These are phyloP conservation scores for Desmodesmus armatus DNA, from an alignment of 139 green algal species.

Conservation along the genomic window DNA sequence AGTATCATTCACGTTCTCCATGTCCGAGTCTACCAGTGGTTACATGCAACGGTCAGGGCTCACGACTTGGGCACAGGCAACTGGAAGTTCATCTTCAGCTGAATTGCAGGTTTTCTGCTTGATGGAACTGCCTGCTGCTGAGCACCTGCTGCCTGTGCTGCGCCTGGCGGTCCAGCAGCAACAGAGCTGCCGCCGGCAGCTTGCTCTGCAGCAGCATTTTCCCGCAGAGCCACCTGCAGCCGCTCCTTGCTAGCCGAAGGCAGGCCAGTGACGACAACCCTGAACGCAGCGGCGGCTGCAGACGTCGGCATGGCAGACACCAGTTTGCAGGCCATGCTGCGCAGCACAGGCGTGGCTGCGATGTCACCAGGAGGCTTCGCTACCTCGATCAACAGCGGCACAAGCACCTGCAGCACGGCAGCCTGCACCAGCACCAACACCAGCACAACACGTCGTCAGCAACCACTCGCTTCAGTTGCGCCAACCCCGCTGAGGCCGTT, in stretches of 20 bases:
- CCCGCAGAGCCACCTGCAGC: slow-evolving; percentile 61
- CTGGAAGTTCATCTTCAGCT: slow-evolving; percentile 59
- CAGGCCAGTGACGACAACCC: slow-evolving; percentile 52
- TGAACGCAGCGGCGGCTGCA: slow-evolving; percentile 58
- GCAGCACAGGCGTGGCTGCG: slow-evolving; percentile 43
- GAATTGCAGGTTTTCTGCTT: slow-evolving; percentile 50
- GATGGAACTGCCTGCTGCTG: neutral
- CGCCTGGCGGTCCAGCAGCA: neutral
- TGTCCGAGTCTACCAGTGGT: too few relatives aligned
- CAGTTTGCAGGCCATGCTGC: slow-evolving; percentile 61
- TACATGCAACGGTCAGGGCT: too few relatives aligned
- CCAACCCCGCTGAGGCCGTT: neutral
- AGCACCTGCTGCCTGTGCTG: neutral
- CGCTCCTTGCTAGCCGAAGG: slow-evolving; percentile 56
- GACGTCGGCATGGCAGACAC: slow-evolving; percentile 59
- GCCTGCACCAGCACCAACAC: neutral
- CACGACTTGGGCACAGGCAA: too few relatives aligned
- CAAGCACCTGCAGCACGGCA: slow-evolving; percentile 54
- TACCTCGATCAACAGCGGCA: slow-evolving; percentile 64
- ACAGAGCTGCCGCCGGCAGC: slow-evolving; percentile 1
- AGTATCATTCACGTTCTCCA: too few relatives aligned
- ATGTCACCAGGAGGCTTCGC: slow-evolving; percentile 33
- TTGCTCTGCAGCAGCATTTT: slow-evolving; percentile 11
- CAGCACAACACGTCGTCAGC: neutral
- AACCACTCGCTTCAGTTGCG: neutral